These are phyloP conservation scores for Nevesoporus exiguus DNA, from an alignment of 768 basidiomycete genomes.

Conservation along the genomic window DNA sequence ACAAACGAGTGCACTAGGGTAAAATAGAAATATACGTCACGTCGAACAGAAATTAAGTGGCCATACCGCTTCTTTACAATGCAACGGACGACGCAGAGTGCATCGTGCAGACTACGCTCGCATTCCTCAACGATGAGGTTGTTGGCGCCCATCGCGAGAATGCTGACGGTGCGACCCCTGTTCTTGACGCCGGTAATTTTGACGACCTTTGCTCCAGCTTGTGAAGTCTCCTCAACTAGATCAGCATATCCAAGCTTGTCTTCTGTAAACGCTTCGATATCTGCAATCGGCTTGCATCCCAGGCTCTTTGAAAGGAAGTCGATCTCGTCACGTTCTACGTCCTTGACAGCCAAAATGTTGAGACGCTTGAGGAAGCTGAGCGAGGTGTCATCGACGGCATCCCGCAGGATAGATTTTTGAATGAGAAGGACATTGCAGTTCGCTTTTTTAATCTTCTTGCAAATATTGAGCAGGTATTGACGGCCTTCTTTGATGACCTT, in stretches of 20 bases:
- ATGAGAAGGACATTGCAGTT: constrained; percentile 98
- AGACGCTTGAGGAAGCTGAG: constrained; percentile 96
- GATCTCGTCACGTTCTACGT: constrained; percentile 98
- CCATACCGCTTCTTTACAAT: constrained; percentile 94
- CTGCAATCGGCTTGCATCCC: constrained; percentile 93
- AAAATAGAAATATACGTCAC: not conserved
- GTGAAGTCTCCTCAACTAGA: constrained; percentile 83
- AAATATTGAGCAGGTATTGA: constrained; percentile 94
- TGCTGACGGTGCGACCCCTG: constrained; percentile 89
- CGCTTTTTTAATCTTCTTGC: constrained; percentile 99
- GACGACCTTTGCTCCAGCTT: constrained; percentile 85
- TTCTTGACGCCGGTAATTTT: constrained; percentile 94
- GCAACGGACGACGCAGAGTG: constrained; percentile 97
- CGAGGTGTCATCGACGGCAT: constrained; percentile 97
- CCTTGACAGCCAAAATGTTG: constrained; percentile 94
- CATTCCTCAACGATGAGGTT: constrained; percentile 93
- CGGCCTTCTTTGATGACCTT: constrained; percentile 99
- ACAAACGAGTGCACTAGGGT: constrained; percentile 77
- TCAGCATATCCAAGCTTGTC: constrained; percentile 98
- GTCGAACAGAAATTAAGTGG: not conserved
- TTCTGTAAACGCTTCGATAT: constrained; percentile 96
- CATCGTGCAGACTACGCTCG: constrained; percentile 96
- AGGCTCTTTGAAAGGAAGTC: constrained; percentile 94
- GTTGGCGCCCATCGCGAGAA: constrained; percentile 93
- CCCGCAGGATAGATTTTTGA: constrained; percentile 98